Base-by-base conservation (phyloP, 805 yeast species). In the Danielozyma ontarioensis region DNA sequence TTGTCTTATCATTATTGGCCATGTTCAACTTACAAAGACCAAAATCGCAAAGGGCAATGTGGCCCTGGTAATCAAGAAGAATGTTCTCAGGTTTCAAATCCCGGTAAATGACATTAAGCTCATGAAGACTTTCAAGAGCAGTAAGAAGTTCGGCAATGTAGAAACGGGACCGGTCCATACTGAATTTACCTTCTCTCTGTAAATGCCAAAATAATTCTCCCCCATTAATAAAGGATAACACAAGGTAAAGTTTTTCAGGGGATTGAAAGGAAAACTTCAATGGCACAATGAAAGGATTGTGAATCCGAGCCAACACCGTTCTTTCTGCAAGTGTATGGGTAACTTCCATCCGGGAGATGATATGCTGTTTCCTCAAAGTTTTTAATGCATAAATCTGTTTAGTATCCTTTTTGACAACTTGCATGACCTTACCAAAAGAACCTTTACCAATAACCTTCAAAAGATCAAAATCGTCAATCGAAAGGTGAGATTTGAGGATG, bases 361-460 rank as follows among this genome's bases (percentile, higher is more conserved):
- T 88, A 53, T 93, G 96, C 13, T 95, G 86, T 57, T 93, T 93
- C 48, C 97, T 73, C 42, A 93, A 78, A 0, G 97, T 88, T 59
- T 93, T 93, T 53, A 93, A 68, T 2, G 98, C 98, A 58, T 93
- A 93, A 16, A 93, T 80, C 56, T 90, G 94, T 44, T 83, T 83
- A 3, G 98, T 93, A 59, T 93, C 98, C 48, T 85, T 86, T 62
- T 93, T 93, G 42, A 88, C 80, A 27, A 93, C 98, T 61, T 93
- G 98, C 97, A 93, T 93, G 34, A 93, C 98, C 62, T 93, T 93
- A 33, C 98, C 98, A 57, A 93, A 93, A 7, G 97, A 88, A 5
- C 98, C 98, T 57, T 93, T 93, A 24, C 98, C 98, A 35, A 93
- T 87, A 15, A 93, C 98, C 60, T 93, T 93, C 46, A 93, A 71